A percentile compares a stretch with the other conserved stretches of the same genome.
Evolutionary conservation across 129 eudicot genomes (phyloP).

Genomic region (Centella asiatica): DNA sequence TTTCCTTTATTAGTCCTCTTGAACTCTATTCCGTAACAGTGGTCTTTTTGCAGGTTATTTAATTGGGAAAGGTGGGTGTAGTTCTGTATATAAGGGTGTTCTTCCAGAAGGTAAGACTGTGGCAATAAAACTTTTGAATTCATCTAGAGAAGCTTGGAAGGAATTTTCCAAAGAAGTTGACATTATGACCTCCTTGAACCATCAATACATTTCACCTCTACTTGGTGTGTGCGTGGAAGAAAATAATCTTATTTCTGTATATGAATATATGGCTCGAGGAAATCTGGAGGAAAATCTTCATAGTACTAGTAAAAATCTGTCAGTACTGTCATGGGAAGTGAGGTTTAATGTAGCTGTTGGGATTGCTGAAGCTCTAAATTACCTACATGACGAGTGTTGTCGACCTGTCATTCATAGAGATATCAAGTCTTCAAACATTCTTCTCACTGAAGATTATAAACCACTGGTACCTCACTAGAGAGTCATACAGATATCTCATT

Average conservation of each 20-base stretch:
- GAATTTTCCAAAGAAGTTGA: slow-evolving; percentile 67
- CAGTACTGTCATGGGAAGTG: slow-evolving; percentile 58
- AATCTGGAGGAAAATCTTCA: slow-evolving; percentile 75
- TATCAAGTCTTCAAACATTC: slow-evolving; percentile 89
- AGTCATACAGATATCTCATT: background rate
- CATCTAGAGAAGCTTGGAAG: slow-evolving; percentile 86
- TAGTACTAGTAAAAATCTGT: slow-evolving; percentile 32
- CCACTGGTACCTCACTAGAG: slow-evolving; percentile 49
- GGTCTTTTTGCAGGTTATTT: slow-evolving; percentile 44
- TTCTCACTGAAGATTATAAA: slow-evolving; percentile 52
- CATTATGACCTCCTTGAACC: slow-evolving; percentile 66
- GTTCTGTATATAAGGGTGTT: slow-evolving; percentile 71
- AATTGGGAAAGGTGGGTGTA: slow-evolving; percentile 82
- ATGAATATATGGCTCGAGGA: slow-evolving; percentile 69
- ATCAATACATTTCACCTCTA: slow-evolving; percentile 63
- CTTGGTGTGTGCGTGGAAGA: slow-evolving; percentile 81
- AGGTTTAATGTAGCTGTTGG: slow-evolving; percentile 65
- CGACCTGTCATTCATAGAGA: slow-evolving; percentile 82
- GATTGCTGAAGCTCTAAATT: slow-evolving; percentile 74
- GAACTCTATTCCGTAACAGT: background rate
- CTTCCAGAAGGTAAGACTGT: slow-evolving; percentile 73
- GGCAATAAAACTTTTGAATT: slow-evolving; percentile 65
- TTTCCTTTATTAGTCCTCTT: background rate
- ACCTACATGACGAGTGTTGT: slow-evolving; percentile 60
- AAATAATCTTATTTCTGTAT: slow-evolving; percentile 60